A percentile compares a stretch with the other conserved stretches of the same genome.
Conservation (phyloP, 176 grass and related monocot genomes). For the Carex cristatella region DNA sequence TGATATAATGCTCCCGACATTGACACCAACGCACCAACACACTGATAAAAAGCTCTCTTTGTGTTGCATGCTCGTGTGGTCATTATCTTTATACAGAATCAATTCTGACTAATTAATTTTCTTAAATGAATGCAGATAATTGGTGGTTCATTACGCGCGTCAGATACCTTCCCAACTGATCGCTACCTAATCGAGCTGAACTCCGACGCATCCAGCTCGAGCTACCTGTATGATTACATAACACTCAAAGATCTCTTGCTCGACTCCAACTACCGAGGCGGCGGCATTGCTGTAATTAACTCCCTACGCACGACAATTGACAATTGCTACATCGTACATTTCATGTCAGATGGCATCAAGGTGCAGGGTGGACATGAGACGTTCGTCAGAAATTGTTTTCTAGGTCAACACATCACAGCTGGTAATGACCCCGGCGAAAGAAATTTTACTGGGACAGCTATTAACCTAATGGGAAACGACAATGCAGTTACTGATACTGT, state of each 20-base stretch:
- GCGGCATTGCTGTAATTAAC: constrained; percentile 48
- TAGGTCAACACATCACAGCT: constrained; percentile 70
- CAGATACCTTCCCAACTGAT: constrained; percentile 55
- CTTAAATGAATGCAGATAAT: constrained; percentile 39
- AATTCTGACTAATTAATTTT: not conserved
- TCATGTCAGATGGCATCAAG: constrained; percentile 42
- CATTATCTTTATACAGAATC: not conserved
- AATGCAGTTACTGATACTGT: constrained; percentile 70
- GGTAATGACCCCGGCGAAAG: constrained; percentile 48
- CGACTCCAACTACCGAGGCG: constrained; percentile 61
- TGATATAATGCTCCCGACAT: not conserved
- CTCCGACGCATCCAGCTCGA: constrained; percentile 7
- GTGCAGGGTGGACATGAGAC: constrained; percentile 70
- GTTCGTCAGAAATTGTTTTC: constrained; percentile 44
- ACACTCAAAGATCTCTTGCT: constrained; percentile 67
- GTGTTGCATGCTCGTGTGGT: not conserved
- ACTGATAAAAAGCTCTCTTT: not conserved
- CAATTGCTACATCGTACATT: constrained; percentile 55
- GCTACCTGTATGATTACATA: constrained; percentile 57
- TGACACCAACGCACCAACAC: not conserved
- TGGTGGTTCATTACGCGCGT: constrained; percentile 51
- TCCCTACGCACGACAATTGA: constrained; percentile 59
- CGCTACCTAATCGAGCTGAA: constrained; percentile 68
- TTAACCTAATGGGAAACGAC: constrained; percentile 65
- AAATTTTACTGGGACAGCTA: constrained; percentile 54